A percentile compares a stretch with the other conserved stretches of the same genome.
Conservation (phyloP, 208 protist species). For the Acanthamoeba royreba region DNA sequence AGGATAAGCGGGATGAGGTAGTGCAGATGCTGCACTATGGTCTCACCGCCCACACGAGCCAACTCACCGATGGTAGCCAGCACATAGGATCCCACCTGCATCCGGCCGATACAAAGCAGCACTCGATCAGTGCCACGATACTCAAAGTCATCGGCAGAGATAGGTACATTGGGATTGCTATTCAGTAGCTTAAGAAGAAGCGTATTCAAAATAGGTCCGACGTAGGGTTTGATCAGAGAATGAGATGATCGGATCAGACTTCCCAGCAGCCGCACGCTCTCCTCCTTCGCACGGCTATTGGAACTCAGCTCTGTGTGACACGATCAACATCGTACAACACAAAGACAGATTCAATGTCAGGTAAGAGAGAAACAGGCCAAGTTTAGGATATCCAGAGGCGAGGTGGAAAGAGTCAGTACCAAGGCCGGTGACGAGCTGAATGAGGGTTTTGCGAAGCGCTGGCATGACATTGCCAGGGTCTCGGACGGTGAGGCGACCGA, state of each 20-base stretch:
- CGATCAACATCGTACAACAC: background rate
- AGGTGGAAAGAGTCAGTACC: background rate
- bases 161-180: background rate
- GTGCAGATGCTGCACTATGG: constrained; percentile 74
- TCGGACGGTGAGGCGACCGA: constrained; percentile 81
- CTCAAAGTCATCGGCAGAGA: too few relatives aligned
- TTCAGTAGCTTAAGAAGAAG: constrained; percentile 77
- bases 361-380: too few relatives aligned
- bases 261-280: constrained; percentile 78
- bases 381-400: too few relatives aligned
- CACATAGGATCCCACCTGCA: constrained; percentile 64
- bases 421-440: constrained; percentile 87
- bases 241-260: constrained; percentile 76
- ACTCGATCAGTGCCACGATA: too few relatives aligned
- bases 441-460: constrained; percentile 82
- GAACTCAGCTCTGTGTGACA: constrained; percentile 58
- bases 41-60: constrained; percentile 69
- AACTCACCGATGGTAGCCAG: constrained; percentile 83
- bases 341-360: background rate
- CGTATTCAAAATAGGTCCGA: constrained; percentile 77
- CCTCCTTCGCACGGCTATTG: constrained; percentile 76
- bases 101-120: too few relatives aligned
- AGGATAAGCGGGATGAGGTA: constrained; percentile 83
- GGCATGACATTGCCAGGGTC: constrained; percentile 89
- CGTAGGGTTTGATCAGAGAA: constrained; percentile 82